Evolutionary conservation across 495 filamentous ascomycete genomes (phyloP).

Genomic region (Penicillium alfredii): DNA sequence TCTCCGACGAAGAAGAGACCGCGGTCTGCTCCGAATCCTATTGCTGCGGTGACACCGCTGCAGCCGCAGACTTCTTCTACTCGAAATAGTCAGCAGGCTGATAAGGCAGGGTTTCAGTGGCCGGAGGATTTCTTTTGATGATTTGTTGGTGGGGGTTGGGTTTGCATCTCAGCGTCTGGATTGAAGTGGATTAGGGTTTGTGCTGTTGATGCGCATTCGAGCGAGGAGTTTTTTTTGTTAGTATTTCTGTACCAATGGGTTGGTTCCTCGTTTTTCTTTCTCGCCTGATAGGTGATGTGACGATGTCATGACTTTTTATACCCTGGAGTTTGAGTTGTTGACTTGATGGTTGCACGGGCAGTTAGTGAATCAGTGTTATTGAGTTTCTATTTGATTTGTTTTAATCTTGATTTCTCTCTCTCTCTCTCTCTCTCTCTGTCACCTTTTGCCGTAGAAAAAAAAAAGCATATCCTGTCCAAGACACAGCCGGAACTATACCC

Average conservation of each 20-base stretch:
- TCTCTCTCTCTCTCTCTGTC: too few species aligned
- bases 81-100: conserved; percentile 4
- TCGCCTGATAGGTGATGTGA: conserved; percentile 13
- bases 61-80: conserved; percentile 4
- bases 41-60: conserved; percentile 5
- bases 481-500: conserved; percentile 1
- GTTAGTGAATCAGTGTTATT: too few species aligned
- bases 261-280: too few species aligned
- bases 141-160: conserved; percentile 3
- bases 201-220: too few species aligned
- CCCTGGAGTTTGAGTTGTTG: conserved; percentile 12
- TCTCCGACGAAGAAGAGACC: conserved; percentile 22
- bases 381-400: too few species aligned
- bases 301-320: conserved; percentile 17
- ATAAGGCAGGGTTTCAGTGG: conserved; percentile 34
- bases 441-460: too few species aligned
- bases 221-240: too few species aligned
- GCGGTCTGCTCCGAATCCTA: too few species aligned
- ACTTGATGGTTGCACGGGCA: not conserved
- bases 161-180: too few species aligned
- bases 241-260: too few species aligned
- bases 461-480: too few species aligned
- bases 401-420: conserved; percentile 4
- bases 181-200: too few species aligned
- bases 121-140: conserved; percentile 44